Evolutionary conservation across 1,139 yeast genomes (phyloP).

Genomic region (Geotrichum macrosporum): DNA sequence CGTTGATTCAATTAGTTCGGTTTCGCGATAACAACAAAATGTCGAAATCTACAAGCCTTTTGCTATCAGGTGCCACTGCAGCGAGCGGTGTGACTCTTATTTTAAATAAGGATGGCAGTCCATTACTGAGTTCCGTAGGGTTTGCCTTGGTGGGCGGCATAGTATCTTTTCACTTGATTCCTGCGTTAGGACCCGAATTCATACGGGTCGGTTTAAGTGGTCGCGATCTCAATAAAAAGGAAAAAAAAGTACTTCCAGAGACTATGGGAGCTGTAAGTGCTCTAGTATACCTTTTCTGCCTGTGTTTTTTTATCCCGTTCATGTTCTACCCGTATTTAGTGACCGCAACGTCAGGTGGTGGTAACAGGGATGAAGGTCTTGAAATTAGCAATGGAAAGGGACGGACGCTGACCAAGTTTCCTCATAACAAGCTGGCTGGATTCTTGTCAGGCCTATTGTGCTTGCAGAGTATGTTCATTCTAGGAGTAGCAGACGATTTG

Average conservation of each 20-base stretch:
- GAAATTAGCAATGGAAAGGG: slow-evolving; percentile 28
- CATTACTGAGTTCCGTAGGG: slow-evolving; percentile 43
- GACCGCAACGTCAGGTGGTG: slow-evolving; percentile 54
- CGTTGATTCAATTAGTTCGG: no score
- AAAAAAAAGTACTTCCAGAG: slow-evolving; percentile 77
- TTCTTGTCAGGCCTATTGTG: slow-evolving; percentile 81
- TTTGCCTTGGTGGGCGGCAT: slow-evolving; percentile 65
- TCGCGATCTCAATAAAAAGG: slow-evolving; percentile 68
- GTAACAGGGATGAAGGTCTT: slow-evolving; percentile 45
- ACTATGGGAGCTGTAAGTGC: slow-evolving; percentile 88
- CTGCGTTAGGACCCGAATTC: slow-evolving; percentile 61
- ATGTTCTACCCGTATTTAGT: slow-evolving; percentile 77
- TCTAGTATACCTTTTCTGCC: slow-evolving; percentile 67
- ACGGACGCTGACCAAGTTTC: slow-evolving; percentile 45
- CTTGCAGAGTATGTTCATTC: slow-evolving; percentile 72
- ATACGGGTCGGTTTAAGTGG: slow-evolving; percentile 78
- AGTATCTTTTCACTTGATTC: slow-evolving; percentile 58
- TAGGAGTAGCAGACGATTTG: slow-evolving; percentile 90
- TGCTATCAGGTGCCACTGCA: slow-evolving; percentile 9
- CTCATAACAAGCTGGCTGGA: slow-evolving; percentile 80
- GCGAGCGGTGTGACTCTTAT: slow-evolving; percentile 25
- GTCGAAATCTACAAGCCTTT: slow-evolving; percentile 2
- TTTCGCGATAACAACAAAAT: no score
- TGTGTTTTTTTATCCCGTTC: slow-evolving; percentile 86
- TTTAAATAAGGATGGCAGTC: slow-evolving; percentile 27